Base-by-base conservation (phyloP, 805 yeast species). In the Debaryomyces tyrocola region DNA sequence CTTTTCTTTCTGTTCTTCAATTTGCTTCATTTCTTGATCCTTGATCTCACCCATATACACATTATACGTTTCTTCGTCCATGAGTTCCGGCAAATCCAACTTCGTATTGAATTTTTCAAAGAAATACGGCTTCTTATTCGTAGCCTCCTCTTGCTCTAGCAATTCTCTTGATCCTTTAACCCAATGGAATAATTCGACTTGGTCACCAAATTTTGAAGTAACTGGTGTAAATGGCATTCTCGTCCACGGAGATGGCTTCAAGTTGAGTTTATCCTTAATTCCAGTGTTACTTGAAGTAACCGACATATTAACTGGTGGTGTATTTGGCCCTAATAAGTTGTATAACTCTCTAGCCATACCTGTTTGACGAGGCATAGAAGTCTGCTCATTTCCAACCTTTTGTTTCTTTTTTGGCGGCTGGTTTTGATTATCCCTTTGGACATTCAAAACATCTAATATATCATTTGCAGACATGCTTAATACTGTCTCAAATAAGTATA, bases 331-430 rank as follows among this genome's bases (percentile, higher is more conserved):
- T 35, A 94, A 72, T 44, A 95, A 75, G 53, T 86, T 87, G 65
- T 86, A 91, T 44, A 94, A 72, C 63, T 94, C 99, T 55, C 98
- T 78, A 51, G 88, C 91, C 81, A 92, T 86, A 20, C 96, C 96
- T 1, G 83, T 72, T 38, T 75, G 71, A 40, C 69, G 57, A 4
- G 56, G 58, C 14, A 21, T 34, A 7, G 49, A 21, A 4, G 56
- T 51, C 12, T 49, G 43, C 5, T 57, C 66, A 42, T 39, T 41
- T 1, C 57, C 48, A 14, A 57, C 55, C 40, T 64, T 70, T 41
- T 67, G 73, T 46, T 72, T 70, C 57, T 74, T 76, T 57, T 70
- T 73, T 6, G 69, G 63, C 15, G 73, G 75, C 48, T 67, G 75
- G 44, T 45, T 63, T 35, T 63, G 64, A 1, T 69, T 66, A 48